A percentile compares a stretch with the other conserved stretches of the same genome.
Evolutionary conservation across 2,329 filamentous ascomycete species (phyloP).

Genomic region (Scedosporium minutisporum): DNA sequence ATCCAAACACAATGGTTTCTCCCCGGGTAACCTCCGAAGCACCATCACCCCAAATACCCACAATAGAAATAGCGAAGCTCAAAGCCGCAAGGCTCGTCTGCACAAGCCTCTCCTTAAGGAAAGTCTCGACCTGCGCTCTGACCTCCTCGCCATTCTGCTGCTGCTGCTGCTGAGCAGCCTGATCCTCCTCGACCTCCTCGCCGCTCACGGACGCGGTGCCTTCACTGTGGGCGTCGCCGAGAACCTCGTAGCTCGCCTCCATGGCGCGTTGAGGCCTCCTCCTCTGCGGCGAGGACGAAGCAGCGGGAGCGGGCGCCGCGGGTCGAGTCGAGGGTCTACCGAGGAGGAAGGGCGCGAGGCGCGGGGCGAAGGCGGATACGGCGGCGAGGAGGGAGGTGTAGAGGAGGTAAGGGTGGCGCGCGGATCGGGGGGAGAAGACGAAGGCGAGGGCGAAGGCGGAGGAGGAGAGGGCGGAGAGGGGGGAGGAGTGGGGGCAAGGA

Average conservation of each 20-base stretch:
- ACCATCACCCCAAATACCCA: slow-evolving; percentile 60
- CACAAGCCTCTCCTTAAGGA: slow-evolving; percentile 43
- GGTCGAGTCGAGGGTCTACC: slow-evolving; percentile 10
- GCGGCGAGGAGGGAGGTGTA: slow-evolving; percentile 68
- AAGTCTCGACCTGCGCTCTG: slow-evolving; percentile 43
- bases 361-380: slow-evolving; percentile 47
- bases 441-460: slow-evolving; percentile 70
- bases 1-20: slow-evolving; percentile 10
- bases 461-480: slow-evolving; percentile 59
- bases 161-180: slow-evolving; percentile 17
- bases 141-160: slow-evolving; percentile 54
- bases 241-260: slow-evolving; percentile 64
- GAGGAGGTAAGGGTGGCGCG: slow-evolving; percentile 80
- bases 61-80: slow-evolving; percentile 51
- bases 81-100: slow-evolving; percentile 44
- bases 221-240: slow-evolving; percentile 44
- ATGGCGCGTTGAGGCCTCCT: slow-evolving; percentile 30
- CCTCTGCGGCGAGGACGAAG: slow-evolving; percentile 16
- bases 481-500: slow-evolving; percentile 53
- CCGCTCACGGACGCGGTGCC: slow-evolving; percentile 29
- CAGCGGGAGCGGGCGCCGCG: slow-evolving; percentile 14
- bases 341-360: slow-evolving; percentile 35
- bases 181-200: slow-evolving; percentile 37
- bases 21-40: slow-evolving; percentile 16
- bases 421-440: slow-evolving; percentile 60